Percentiles rank a stretch among this genome's conserved stretches.
Evolutionary conservation across 2,329 filamentous ascomycete species (phyloP).

Genomic region (Exserohilum turcica): DNA sequence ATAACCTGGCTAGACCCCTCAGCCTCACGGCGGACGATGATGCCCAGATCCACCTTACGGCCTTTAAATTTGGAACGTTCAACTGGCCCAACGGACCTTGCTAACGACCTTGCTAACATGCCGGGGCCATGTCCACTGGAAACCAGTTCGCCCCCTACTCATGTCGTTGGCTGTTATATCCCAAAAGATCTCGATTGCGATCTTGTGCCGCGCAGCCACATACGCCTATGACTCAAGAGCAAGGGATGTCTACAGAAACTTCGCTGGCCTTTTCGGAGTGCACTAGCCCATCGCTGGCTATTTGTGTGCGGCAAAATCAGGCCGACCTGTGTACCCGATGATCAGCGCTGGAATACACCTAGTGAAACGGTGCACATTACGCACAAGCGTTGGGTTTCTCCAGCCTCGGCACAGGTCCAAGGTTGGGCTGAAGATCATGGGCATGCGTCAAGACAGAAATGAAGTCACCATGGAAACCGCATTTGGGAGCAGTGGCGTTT

Average conservation of each 20-base stretch:
- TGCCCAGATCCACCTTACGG: neutral
- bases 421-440: neutral
- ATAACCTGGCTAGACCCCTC: conserved; percentile 2
- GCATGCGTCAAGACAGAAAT: conserved; percentile 1
- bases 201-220: neutral
- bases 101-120: neutral
- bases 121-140: neutral
- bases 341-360: neutral
- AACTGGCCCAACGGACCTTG: neutral
- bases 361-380: conserved; percentile 3
- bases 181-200: neutral
- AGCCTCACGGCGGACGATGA: neutral
- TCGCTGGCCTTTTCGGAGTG: conserved; percentile 1
- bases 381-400: neutral
- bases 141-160: conserved; percentile 1
- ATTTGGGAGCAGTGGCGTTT: conserved; percentile 8
- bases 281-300: neutral
- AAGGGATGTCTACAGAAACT: conserved; percentile 2
- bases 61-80: neutral
- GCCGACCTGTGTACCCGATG: neutral
- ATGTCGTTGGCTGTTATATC: conserved; percentile 1
- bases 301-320: neutral
- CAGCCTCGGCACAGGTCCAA: neutral
- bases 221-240: conserved; percentile 3
- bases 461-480: neutral